Evolutionary conservation across 2,329 filamentous ascomycete genomes (phyloP).

Genomic region (Rutstroemia sydowiana): DNA sequence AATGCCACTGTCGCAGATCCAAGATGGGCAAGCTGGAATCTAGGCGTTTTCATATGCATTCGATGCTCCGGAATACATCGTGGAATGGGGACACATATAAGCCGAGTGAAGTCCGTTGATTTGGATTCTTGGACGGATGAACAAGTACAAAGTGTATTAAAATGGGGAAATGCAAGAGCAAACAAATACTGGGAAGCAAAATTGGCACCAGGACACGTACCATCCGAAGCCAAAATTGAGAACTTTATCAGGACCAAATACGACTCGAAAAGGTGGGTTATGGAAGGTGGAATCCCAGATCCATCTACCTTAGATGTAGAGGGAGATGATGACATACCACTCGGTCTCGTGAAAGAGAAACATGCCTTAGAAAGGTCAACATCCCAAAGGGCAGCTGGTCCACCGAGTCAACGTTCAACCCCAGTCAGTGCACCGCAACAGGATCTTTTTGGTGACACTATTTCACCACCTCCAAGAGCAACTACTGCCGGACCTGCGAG

Average conservation of each 20-base stretch:
- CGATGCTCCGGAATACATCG: constrained; percentile 97
- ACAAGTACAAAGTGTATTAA: constrained; percentile 86
- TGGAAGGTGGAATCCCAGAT: constrained; percentile 92
- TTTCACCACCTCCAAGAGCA: constrained; percentile 58
- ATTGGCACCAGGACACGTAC: constrained; percentile 80
- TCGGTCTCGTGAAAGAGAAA: constrained; percentile 59
- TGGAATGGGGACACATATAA: constrained; percentile 98
- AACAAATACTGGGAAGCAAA: constrained; percentile 99
- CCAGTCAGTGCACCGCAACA: constrained; percentile 44
- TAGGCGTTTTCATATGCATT: constrained; percentile 96
- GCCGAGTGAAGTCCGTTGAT: constrained; percentile 94
- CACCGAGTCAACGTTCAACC: constrained; percentile 18
- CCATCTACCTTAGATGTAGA: constrained; percentile 79
- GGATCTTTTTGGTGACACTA: constrained; percentile 75
- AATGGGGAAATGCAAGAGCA: constrained; percentile 91
- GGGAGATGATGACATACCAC: constrained; percentile 73
- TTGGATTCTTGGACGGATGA: constrained; percentile 98
- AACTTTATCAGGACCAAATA: constrained; percentile 99
- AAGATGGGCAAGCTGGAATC: constrained; percentile 98
- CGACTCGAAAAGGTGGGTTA: constrained; percentile 97
- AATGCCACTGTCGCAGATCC: constrained; percentile 62
- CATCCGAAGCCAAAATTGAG: constrained; percentile 96
- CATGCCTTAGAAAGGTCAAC: constrained; percentile 50
- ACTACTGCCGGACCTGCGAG: constrained; percentile 61
- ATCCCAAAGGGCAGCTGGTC: constrained; percentile 28